Evolutionary conservation across 306 rosid genomes (phyloP).

Genomic region (Mucuna pruriens): DNA sequence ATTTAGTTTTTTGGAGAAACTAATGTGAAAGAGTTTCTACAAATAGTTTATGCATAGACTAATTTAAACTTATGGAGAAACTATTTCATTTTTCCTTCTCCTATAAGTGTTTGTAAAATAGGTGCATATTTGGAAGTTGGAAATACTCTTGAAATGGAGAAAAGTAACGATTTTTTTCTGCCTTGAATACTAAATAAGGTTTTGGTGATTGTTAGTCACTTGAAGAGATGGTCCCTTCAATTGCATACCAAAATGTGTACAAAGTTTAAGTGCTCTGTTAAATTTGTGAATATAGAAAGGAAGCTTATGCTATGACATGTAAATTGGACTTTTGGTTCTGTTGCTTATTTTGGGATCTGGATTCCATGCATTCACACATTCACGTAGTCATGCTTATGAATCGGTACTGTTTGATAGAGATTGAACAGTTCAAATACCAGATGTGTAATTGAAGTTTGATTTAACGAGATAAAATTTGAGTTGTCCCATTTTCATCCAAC

Average conservation of each 20-base stretch:
- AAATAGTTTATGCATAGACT: no score
- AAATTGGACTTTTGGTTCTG: slow-evolving; percentile 9
- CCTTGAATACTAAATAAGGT: background rate
- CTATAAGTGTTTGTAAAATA: no score
- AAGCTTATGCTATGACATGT: slow-evolving; percentile 11
- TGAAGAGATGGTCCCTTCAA: background rate
- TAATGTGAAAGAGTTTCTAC: no score
- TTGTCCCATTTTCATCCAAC: background rate
- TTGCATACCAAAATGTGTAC: background rate
- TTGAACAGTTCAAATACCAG: background rate
- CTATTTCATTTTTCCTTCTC: no score
- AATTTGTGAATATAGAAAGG: background rate
- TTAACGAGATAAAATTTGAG: background rate
- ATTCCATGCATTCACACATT: background rate
- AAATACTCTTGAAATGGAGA: background rate
- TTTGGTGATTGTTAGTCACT: background rate
- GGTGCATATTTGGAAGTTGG: background rate
- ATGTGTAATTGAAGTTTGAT: background rate
- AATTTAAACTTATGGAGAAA: no score
- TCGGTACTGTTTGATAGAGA: background rate
- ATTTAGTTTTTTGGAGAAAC: no score
- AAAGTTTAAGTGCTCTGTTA: background rate
- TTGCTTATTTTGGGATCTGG: background rate
- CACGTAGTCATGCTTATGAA: background rate
- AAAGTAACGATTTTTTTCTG: background rate